These are phyloP conservation scores for Hirschfeldia incana DNA, from an alignment of 345 rosid species.

Conservation along the genomic window DNA sequence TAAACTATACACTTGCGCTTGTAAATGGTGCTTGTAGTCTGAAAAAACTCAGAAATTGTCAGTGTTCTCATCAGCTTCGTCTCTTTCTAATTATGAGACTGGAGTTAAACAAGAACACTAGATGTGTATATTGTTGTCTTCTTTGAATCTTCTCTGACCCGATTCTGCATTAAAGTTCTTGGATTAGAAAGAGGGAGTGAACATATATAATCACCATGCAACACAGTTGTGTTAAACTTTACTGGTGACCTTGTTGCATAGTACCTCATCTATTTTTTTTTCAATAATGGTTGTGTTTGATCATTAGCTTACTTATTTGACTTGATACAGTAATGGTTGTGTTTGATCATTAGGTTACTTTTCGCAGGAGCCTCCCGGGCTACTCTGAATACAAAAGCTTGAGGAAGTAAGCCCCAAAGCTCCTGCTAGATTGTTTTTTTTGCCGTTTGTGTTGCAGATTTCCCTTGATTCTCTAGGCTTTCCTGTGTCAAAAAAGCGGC, in stretches of 20 bases:
- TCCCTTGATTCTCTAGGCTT: conserved; percentile 27
- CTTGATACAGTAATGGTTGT: not conserved
- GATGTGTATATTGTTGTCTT: not conserved
- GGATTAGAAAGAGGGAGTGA: no score
- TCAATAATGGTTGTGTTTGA: not conserved
- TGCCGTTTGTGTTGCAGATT: conserved; percentile 75
- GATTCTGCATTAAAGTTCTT: not conserved
- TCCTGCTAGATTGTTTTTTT: conserved; percentile 27
- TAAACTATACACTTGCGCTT: conserved; percentile 35
- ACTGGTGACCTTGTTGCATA: not conserved
- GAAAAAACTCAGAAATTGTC: conserved; percentile 25
- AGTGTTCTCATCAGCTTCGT: conserved; percentile 35
- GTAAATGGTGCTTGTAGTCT: conserved; percentile 30
- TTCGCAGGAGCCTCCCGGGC: conserved; percentile 61
- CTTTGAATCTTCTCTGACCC: not conserved
- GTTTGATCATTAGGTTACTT: not conserved
- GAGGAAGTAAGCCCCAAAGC: conserved; percentile 42
- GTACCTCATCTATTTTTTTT: not conserved
- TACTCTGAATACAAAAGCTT: conserved; percentile 41
- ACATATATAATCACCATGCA: no score
- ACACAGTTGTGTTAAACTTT: not conserved
- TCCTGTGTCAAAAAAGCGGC: conserved; percentile 38
- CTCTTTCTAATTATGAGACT: not conserved
- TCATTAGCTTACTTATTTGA: no score
- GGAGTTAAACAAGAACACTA: not conserved